Evolutionary conservation across 345 rosid species (phyloP).

Genomic region (Pistacia integerrima): DNA sequence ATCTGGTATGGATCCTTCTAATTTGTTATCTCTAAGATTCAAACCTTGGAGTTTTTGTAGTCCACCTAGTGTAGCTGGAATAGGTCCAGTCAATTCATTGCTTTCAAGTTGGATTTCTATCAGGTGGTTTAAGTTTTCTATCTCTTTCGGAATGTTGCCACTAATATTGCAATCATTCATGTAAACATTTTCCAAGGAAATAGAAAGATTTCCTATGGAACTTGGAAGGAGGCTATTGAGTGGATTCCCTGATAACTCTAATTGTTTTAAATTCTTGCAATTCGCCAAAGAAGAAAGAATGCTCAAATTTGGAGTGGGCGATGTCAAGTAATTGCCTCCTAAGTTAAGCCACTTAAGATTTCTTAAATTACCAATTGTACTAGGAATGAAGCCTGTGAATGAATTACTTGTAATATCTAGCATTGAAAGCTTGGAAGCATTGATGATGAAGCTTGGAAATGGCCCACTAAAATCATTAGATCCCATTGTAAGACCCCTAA

Average conservation of each 20-base stretch:
- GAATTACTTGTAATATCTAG: not conserved
- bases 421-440: slow-evolving; percentile 5
- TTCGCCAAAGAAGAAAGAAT: slow-evolving; percentile 24
- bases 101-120: not conserved
- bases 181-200: not conserved
- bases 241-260: not conserved
- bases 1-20: slow-evolving; percentile 16
- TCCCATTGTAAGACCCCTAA: not conserved
- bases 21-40: not conserved
- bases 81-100: slow-evolving; percentile 15
- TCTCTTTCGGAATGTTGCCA: slow-evolving; percentile 17
- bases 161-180: slow-evolving; percentile 1
- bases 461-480: not conserved
- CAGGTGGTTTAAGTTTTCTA: slow-evolving; percentile 8
- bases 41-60: slow-evolving; percentile 9
- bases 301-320: not conserved
- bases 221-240: slow-evolving; percentile 10
- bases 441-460: not conserved
- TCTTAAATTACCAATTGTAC: slow-evolving; percentile 10
- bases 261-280: not conserved
- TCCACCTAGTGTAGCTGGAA: slow-evolving; percentile 18
- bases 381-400: slow-evolving; percentile 17
- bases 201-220: slow-evolving; percentile 18
- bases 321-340: not conserved
- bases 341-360: not conserved